phyloP scores from a whole-genome alignment of 2,329 filamentous ascomycete species.

The Falciphora oryzae region DNA sequence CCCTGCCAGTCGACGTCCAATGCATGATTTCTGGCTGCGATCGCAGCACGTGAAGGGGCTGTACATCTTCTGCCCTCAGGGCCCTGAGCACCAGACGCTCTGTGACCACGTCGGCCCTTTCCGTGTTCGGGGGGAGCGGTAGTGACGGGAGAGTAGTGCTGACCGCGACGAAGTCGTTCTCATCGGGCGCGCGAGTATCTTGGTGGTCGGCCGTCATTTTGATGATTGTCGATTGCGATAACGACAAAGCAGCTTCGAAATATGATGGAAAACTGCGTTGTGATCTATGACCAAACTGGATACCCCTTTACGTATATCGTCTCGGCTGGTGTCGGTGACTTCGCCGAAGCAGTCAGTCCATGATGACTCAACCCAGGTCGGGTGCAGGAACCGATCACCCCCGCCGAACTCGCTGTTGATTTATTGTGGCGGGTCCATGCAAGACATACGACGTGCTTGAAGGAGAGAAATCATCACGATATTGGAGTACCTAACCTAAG shows the following conservation, averaged over 20 bases:
- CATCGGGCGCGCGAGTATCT: constrained; percentile 1
- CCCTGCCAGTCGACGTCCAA: constrained; percentile 40
- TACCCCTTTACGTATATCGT: not conserved
- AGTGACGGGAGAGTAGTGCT: constrained; percentile 41
- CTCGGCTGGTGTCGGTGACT: not conserved
- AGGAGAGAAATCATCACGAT: not conserved
- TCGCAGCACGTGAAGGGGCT: constrained; percentile 46
- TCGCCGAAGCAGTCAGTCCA: not conserved
- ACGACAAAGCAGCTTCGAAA: not conserved
- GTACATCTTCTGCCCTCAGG: constrained; percentile 42
- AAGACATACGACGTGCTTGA: not conserved
- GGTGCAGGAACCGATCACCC: not conserved
- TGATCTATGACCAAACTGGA: not conserved
- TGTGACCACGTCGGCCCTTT: constrained; percentile 38
- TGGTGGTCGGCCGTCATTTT: constrained; percentile 11
- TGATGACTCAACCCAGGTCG: not conserved
- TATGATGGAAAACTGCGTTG: not conserved
- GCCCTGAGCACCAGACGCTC: constrained; percentile 50
- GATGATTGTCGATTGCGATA: not conserved
- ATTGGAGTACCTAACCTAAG: not conserved
- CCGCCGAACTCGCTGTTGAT: not conserved
- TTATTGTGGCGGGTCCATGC: not conserved
- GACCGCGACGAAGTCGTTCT: constrained; percentile 30
- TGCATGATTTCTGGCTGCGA: constrained; percentile 56
- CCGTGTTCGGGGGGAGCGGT: constrained; percentile 34